Evolutionary conservation across 768 basidiomycete genomes (phyloP).

Genomic region (Gloeostereum incarnatum): DNA sequence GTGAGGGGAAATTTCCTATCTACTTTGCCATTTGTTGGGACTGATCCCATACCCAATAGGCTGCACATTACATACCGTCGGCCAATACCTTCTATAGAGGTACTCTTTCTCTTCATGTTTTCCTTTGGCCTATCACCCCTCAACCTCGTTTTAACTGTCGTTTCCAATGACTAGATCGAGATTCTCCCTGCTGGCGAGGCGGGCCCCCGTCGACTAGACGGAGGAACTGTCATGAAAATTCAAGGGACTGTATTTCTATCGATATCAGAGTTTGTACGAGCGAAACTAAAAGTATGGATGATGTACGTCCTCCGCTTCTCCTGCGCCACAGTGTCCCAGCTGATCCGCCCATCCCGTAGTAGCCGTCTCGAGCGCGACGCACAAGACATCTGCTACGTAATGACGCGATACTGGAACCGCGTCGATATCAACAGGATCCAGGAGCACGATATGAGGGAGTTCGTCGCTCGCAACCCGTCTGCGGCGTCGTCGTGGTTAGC

Average conservation of each 20-base stretch:
- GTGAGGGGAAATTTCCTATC: conserved; percentile 32
- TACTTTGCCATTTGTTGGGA: conserved; percentile 5
- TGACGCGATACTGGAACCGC: conserved; percentile 71
- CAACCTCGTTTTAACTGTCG: conserved; percentile 1
- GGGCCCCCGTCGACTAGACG: conserved; percentile 68
- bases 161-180: conserved; percentile 49
- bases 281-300: conserved; percentile 77
- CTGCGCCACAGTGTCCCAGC: conserved; percentile 9
- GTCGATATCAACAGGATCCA: conserved; percentile 83
- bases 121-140: conserved; percentile 7
- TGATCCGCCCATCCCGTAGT: conserved; percentile 26
- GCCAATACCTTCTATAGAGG: conserved; percentile 71
- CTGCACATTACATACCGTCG: conserved; percentile 70
- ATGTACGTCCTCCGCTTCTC: conserved; percentile 39
- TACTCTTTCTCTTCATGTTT: conserved; percentile 22
- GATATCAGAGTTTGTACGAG: conserved; percentile 79
- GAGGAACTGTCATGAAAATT: conserved; percentile 55
- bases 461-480: conserved; percentile 49
- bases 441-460: conserved; percentile 78
- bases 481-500: conserved; percentile 68
- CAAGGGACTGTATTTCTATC: conserved; percentile 73
- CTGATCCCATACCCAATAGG: conserved; percentile 24
- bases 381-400: conserved; percentile 62
- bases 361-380: conserved; percentile 67
- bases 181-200: conserved; percentile 76